Base-by-base conservation (phyloP, 1,139 yeast genomes). In the Wickerhamomyces sp. region DNA sequence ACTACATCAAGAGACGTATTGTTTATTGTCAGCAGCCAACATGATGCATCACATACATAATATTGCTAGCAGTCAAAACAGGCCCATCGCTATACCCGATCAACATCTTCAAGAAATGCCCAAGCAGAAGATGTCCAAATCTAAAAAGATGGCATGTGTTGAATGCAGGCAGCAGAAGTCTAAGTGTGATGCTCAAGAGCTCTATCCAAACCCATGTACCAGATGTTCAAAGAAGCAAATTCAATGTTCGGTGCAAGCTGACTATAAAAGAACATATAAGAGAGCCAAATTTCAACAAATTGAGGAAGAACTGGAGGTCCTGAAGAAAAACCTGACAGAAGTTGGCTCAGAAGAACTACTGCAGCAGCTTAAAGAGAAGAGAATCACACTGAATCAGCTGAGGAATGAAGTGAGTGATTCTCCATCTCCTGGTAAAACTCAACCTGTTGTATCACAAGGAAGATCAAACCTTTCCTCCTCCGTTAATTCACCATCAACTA, bases 121-220 rank as follows among this genome's bases (percentile, higher is more conserved):
- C n/a, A 34, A 34, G 15, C 36, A 15, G 37, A 51, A 15, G 11
- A n/a, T 3, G 10, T 34, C 36, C 9, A 14, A 15, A 33, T 10
- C 55, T 10, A 83, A 82, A 60, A 75, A 83, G 51, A 81, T 90
- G 63, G 98, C 98, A 0, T 93, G 99, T 69, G 90, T 88, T 3
- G 96, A 91, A 61, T 93, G 99, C 62, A 77, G 99, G 18, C 99
- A 93, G 64, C 99, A 93, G 62, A 93, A 93, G 66, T 73, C 93
- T 27, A 79, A 84, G 54, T 93, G 98, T 66, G 95, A 89, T 63
- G 95, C 96, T 10, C 80, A 76, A 51, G 90, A 84, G 50, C 74
- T 71, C 45, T 78, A 80, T 39, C 96, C 96, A 0, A 71, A 72
- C n/a, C 86, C 96, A 1, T 93, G 99, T 59, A 71, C 91, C 0